Conservation (phyloP, 2,329 filamentous ascomycete species). For the Trichoderma endophyticum region DNA sequence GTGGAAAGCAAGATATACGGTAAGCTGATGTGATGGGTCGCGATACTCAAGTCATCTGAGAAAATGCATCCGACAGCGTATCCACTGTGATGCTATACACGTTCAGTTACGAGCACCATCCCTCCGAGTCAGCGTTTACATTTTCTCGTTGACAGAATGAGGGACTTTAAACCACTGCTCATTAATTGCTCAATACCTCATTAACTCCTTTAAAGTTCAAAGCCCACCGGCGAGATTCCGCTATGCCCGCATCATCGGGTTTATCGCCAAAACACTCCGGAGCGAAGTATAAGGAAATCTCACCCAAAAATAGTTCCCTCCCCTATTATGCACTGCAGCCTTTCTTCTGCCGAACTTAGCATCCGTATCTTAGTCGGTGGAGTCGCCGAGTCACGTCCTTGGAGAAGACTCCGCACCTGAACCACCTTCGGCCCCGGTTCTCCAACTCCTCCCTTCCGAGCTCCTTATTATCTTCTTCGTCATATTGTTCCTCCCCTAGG, state of each 20-base stretch:
- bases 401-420: neutral
- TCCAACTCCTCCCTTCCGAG: neutral
- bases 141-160: neutral
- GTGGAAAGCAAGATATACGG: neutral
- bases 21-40: neutral
- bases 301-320: neutral
- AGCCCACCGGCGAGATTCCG: neutral
- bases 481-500: neutral
- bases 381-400: conserved; percentile 8
- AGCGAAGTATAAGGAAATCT: neutral
- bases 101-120: neutral
- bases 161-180: neutral
- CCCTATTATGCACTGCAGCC: neutral
- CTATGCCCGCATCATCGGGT: neutral
- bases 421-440: neutral
- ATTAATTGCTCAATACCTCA: neutral
- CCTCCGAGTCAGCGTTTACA: neutral
- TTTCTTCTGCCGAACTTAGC: neutral
- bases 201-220: neutral
- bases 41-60: neutral
- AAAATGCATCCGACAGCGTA: neutral
- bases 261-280: neutral
- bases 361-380: conserved; percentile 2
- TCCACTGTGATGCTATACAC: neutral
- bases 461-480: neutral